Percentiles rank a stretch among this genome's conserved stretches.
These are phyloP conservation scores for Ophiocordyceps camponoti-rufipedis DNA, from an alignment of 2,329 filamentous ascomycete species.

Conservation along the genomic window DNA sequence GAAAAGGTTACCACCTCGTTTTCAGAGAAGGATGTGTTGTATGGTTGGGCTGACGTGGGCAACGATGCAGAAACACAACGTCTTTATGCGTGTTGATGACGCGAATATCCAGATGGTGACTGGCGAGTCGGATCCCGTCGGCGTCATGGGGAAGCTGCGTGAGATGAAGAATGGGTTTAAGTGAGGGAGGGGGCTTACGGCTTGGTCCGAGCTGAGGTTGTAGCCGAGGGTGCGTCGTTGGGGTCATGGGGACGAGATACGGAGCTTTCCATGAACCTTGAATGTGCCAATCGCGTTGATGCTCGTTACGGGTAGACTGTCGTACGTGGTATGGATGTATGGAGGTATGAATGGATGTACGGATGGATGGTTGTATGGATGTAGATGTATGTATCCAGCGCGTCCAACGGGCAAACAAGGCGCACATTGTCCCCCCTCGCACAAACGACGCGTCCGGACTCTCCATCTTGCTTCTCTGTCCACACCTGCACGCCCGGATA, in stretches of 20 bases:
- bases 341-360: slow-evolving; percentile 4
- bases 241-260: background rate
- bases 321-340: background rate
- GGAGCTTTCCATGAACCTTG: too few species aligned
- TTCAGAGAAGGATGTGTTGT: too few species aligned
- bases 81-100: slow-evolving; percentile 87
- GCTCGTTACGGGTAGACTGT: background rate
- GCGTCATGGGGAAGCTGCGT: slow-evolving; percentile 70
- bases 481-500: slow-evolving; percentile 45
- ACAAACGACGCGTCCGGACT: slow-evolving; percentile 8
- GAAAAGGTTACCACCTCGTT: slow-evolving; percentile 51
- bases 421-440: background rate
- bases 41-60: slow-evolving; percentile 1
- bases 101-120: slow-evolving; percentile 70
- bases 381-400: slow-evolving; percentile 5
- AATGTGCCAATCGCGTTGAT: too few species aligned
- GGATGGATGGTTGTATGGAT: background rate
- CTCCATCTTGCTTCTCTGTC: slow-evolving; percentile 49
- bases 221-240: background rate
- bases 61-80: slow-evolving; percentile 63
- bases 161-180: slow-evolving; percentile 78
- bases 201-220: background rate
- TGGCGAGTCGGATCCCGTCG: slow-evolving; percentile 59
- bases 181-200: slow-evolving; percentile 18
- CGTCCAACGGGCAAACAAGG: slow-evolving; percentile 6